Evolutionary conservation across 1,139 yeast species (phyloP), one percentile per base, ranked within the genome.

Genomic region (Sugiyamaella japonica): DNA sequence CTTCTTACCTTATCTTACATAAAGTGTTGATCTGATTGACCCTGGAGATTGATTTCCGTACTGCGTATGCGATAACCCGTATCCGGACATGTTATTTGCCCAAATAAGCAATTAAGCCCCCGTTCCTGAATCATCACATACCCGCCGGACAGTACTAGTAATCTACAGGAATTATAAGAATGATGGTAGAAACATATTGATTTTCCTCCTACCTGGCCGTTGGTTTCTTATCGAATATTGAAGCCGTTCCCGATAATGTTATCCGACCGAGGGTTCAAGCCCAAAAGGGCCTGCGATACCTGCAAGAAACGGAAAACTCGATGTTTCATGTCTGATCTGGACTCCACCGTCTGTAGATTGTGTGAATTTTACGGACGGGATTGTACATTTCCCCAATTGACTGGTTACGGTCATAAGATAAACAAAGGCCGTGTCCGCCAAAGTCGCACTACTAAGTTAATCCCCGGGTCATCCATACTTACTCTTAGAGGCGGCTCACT

Each of bases 251-350:
- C 16, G 28, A 37, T 38, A 31, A 47, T 39, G 50, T 10, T 31
- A 31, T 47, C 50, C 3, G 44, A 39, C 25, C 29, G 20, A 48
- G 54, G 67, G 40, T 34, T 53, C 29, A 48, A 49, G 31, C 60
- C 60, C 15, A 52, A 39, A 9, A 38, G 64, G 13, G 66, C 68
- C 12, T 64, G 68, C 49, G 61, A 61, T 32, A 52, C 55, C 25
- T 64, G 68, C 54, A 53, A 61, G 29, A 59, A 60, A 25, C 60
- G 66, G 47, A 64, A 64, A 59, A 47, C 57, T 13, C 48, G 63
- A 46, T 64, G 68, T 52, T 62, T 60, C 32, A 57, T 64, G 42
- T 48, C 60, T 13, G 57, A 54, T 6, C 53, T 45, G 17, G 62
- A 54, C 37, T 31, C 64, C 6, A 42, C 40, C 10, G 48, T 47